A percentile compares a stretch with the other conserved stretches of the same genome.
Evolutionary conservation across 176 grass and related monocot genomes (phyloP).

Genomic region (Triticum monococcum): DNA sequence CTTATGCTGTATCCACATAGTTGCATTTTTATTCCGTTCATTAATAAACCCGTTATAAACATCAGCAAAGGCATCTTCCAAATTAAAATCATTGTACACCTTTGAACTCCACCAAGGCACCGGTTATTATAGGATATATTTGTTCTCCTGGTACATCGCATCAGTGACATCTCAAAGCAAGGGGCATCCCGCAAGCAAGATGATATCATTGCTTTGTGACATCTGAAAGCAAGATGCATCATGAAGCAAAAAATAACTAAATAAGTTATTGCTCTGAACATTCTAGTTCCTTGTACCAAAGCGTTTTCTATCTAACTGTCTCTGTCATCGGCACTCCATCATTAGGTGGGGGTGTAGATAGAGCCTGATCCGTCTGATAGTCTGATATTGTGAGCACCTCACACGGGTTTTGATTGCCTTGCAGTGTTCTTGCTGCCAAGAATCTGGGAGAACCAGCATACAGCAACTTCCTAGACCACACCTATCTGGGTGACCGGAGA

Average conservation of each 20-base stretch:
- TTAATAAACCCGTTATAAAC: not conserved
- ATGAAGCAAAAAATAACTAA: constrained; percentile 23
- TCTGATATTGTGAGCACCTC: constrained; percentile 1
- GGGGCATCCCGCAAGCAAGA: constrained; percentile 16
- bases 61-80: not conserved
- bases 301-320: not conserved
- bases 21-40: not conserved
- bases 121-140: not conserved
- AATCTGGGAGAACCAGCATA: constrained; percentile 76
- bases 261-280: constrained; percentile 15
- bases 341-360: not conserved
- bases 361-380: not conserved
- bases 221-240: constrained; percentile 21
- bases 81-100: not conserved
- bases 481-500: constrained; percentile 76
- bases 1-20: not conserved
- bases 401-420: constrained; percentile 26
- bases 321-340: not conserved
- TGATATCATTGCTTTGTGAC: not conserved
- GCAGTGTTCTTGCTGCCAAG: constrained; percentile 83
- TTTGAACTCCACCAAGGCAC: not conserved
- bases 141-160: constrained; percentile 3
- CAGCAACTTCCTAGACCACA: constrained; percentile 81
- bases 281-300: constrained; percentile 20
- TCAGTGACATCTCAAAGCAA: constrained; percentile 31